Percentiles rank a stretch among this genome's conserved stretches.
These are phyloP conservation scores for Stevia rebaudiana DNA, from an alignment of 140 eudicot genomes.

Conservation along the genomic window DNA sequence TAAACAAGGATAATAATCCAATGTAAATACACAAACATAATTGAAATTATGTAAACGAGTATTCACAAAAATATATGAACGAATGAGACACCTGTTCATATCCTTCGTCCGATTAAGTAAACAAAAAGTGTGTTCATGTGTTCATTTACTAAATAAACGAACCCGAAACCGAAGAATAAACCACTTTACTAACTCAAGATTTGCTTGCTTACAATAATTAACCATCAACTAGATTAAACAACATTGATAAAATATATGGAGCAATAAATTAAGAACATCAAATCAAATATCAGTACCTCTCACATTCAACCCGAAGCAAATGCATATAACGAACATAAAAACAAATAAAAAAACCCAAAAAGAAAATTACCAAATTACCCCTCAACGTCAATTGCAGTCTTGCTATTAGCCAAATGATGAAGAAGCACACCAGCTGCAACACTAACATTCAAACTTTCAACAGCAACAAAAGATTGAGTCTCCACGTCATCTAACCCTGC, in stretches of 20 bases:
- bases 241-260: neutral
- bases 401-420: constrained; percentile 55
- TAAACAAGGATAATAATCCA: no score
- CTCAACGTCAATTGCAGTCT: constrained; percentile 10
- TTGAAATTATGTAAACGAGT: no score
- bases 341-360: neutral
- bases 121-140: no score
- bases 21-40: no score
- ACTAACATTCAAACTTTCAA: constrained; percentile 95
- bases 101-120: no score
- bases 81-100: no score
- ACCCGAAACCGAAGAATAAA: no score
- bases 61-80: no score
- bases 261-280: neutral
- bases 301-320: neutral
- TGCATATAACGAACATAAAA: constrained; percentile 14
- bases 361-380: neutral
- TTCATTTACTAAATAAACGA: no score
- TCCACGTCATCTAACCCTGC: constrained; percentile 44
- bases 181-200: no score
- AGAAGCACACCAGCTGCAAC: constrained; percentile 98
- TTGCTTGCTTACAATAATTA: no score
- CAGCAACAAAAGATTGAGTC: constrained; percentile 66
- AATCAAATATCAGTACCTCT: constrained; percentile 16
- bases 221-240: neutral